Conservation (phyloP, 2,329 filamentous ascomycete genomes). For the Venturia oleaginea region DNA sequence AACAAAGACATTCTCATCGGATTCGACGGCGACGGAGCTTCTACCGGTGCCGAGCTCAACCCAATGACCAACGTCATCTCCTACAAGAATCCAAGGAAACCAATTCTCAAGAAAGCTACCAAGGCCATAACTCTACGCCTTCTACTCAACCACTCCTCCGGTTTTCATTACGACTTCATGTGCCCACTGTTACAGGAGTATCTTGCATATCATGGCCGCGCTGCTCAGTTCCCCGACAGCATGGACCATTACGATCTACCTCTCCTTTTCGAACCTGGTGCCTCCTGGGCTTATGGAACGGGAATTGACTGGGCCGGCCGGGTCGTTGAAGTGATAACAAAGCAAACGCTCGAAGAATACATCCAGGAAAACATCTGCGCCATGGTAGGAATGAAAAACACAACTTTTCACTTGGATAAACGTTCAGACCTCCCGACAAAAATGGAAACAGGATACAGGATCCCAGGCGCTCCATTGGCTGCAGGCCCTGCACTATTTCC, state of each 20-base stretch:
- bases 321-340: slow-evolving; percentile 19
- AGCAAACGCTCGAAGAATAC: slow-evolving; percentile 20
- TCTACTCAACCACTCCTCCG: slow-evolving; percentile 43
- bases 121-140: slow-evolving; percentile 19
- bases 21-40: too few relatives aligned
- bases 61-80: not conserved
- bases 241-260: too few relatives aligned
- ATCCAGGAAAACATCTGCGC: slow-evolving; percentile 22
- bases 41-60: too few relatives aligned
- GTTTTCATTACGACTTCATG: slow-evolving; percentile 36
- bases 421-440: not conserved
- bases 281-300: too few relatives aligned
- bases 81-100: not conserved
- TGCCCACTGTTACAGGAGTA: slow-evolving; percentile 33
- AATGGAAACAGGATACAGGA: not conserved
- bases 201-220: slow-evolving; percentile 26
- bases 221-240: too few relatives aligned
- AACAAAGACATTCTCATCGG: not conserved
- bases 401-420: not conserved
- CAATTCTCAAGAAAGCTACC: not conserved
- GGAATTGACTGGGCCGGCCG: too few relatives aligned
- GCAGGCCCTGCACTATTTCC: not conserved
- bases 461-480: not conserved
- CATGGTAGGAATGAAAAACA: not conserved
- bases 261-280: too few relatives aligned